These are phyloP conservation scores for Populus deltoides DNA, from an alignment of 345 rosid genomes.

Conservation along the genomic window DNA sequence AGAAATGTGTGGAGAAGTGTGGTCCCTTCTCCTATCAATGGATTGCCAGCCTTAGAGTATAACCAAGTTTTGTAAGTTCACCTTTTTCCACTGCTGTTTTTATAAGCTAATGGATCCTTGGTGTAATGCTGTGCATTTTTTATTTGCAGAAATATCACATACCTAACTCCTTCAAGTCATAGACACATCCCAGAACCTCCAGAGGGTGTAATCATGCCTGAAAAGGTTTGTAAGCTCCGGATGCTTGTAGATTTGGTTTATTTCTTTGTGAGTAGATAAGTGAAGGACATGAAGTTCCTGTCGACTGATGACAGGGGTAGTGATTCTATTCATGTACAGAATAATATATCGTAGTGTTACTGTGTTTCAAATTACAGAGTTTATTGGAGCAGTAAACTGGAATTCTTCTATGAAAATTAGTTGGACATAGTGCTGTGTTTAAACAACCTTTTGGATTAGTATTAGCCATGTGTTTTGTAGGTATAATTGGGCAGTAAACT, in stretches of 20 bases:
- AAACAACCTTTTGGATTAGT: not conserved
- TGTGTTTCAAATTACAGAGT: not conserved
- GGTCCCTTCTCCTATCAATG: constrained; percentile 64
- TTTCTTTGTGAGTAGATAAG: not conserved
- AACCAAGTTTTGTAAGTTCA: constrained; percentile 70
- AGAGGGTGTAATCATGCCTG: constrained; percentile 59
- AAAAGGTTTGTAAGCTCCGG: constrained; percentile 49
- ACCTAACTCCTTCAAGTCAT: constrained; percentile 50
- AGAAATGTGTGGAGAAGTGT: constrained; percentile 48
- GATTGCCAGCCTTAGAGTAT: constrained; percentile 55
- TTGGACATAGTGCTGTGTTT: not conserved
- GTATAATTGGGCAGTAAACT: not conserved
- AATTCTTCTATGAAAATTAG: not conserved
- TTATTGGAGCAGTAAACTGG: not conserved
- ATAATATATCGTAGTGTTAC: not conserved
- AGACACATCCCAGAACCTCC: constrained; percentile 77
- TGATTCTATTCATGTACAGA: not conserved
- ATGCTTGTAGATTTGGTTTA: not conserved
- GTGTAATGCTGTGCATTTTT: constrained; percentile 4
- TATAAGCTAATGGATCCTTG: constrained; percentile 10
- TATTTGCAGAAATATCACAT: constrained; percentile 65
- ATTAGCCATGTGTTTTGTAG: not conserved
- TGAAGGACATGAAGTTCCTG: not conserved
- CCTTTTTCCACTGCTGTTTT: constrained; percentile 16
- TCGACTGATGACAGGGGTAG: not conserved